Percentiles rank a stretch among this genome's conserved stretches.
Evolutionary conservation across 2,329 filamentous ascomycete species (phyloP).

Genomic region (Fusarium austroafricanum): DNA sequence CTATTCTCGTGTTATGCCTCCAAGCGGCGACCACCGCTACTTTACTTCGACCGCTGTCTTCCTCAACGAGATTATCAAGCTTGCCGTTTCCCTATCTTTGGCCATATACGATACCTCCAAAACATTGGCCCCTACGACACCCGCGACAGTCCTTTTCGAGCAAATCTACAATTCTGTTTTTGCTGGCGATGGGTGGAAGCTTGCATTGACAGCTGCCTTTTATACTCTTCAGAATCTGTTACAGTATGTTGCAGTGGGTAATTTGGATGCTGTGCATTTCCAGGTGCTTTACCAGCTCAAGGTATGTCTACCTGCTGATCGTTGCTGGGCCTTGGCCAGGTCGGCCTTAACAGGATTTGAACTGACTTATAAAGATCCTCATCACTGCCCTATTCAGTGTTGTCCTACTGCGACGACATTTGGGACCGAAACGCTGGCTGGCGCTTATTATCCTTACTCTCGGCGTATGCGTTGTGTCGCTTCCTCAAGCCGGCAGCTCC

Average conservation of each 20-base stretch:
- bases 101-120: conserved; percentile 88
- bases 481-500: conserved; percentile 71
- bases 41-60: conserved; percentile 95
- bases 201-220: conserved; percentile 86
- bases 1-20: conserved; percentile 95
- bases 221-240: conserved; percentile 95
- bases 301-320: conserved; percentile 52
- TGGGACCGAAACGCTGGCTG: conserved; percentile 82
- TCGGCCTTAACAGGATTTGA: neutral
- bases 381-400: conserved; percentile 91
- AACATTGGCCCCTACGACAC: conserved; percentile 80
- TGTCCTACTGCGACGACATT: conserved; percentile 75
- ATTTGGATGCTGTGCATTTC: conserved; percentile 91
- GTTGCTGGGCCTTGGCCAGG: neutral
- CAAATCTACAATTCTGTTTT: conserved; percentile 86
- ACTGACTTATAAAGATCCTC: conserved; percentile 69
- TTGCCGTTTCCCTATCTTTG: conserved; percentile 86
- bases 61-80: conserved; percentile 91
- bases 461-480: conserved; percentile 86
- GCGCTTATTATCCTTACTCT: conserved; percentile 81
- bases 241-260: conserved; percentile 91
- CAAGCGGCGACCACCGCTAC: conserved; percentile 84
- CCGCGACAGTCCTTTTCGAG: conserved; percentile 81
- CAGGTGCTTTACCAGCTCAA: conserved; percentile 95
- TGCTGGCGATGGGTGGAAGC: conserved; percentile 91